A percentile compares a stretch with the other conserved stretches of the same genome.
These are phyloP conservation scores for Lactarius psammicola DNA, from an alignment of 768 basidiomycete genomes.

Conservation along the genomic window DNA sequence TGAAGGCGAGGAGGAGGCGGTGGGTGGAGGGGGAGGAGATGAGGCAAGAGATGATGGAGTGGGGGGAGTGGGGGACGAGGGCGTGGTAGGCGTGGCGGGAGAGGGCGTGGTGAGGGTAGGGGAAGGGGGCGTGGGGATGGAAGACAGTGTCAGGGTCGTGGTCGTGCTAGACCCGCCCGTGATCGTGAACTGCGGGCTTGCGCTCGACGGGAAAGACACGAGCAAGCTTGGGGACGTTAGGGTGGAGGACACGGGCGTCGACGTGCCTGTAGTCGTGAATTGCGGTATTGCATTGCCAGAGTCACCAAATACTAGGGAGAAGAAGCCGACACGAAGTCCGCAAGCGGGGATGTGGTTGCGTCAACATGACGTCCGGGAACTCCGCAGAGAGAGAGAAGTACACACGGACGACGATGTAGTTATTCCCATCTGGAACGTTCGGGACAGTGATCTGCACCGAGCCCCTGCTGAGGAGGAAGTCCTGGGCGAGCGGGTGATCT, in stretches of 20 bases:
- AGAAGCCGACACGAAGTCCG: neutral
- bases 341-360: neutral
- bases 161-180: neutral
- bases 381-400: conserved; percentile 15
- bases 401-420: conserved; percentile 47
- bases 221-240: too few relatives aligned
- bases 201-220: too few relatives aligned
- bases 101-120: neutral
- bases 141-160: neutral
- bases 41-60: neutral
- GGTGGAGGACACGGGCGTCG: too few relatives aligned
- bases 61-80: neutral
- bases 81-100: too few relatives aligned
- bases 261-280: too few relatives aligned
- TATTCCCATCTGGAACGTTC: conserved; percentile 33
- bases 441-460: conserved; percentile 41
- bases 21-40: neutral
- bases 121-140: neutral
- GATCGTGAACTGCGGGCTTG: conserved; percentile 42
- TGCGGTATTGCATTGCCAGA: conserved; percentile 40
- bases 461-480: conserved; percentile 41
- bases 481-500: conserved; percentile 38
- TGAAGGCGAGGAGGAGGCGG: neutral
- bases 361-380: neutral
- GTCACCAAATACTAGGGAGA: conserved; percentile 45